Conservation (phyloP, 2,329 filamentous ascomycete species). For the Epichloe sibirici region DNA sequence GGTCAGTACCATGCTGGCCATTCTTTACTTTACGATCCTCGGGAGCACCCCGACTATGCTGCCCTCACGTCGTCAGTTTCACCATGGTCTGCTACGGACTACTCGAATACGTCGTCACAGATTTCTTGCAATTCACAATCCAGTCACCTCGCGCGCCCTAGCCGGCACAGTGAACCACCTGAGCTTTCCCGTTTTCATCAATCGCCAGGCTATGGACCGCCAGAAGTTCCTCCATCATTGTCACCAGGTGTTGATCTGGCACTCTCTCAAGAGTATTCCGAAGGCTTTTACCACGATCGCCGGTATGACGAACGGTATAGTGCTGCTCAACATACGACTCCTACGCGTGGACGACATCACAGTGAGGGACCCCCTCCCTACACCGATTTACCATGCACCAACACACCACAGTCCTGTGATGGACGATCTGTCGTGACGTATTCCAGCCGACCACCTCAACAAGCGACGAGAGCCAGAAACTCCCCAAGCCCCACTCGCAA, state of each 20-base stretch:
- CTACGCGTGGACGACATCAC: conserved; percentile 29
- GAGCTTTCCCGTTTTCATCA: conserved; percentile 22
- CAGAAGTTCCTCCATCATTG: conserved; percentile 42
- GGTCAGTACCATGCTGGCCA: conserved; percentile 14
- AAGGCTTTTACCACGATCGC: conserved; percentile 26
- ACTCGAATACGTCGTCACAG: conserved; percentile 20
- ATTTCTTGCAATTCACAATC: conserved; percentile 15
- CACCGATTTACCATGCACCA: conserved; percentile 17
- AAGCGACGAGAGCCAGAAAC: conserved; percentile 15
- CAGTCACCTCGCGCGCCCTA: conserved; percentile 19
- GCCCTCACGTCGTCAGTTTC: conserved; percentile 15
- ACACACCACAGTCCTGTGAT: conserved; percentile 31
- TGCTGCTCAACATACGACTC: conserved; percentile 24
- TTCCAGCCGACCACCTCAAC: conserved; percentile 19
- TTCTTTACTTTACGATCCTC: conserved; percentile 11
- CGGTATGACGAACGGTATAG: conserved; percentile 30
- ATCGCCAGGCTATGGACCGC: conserved; percentile 27
- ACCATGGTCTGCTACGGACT: conserved; percentile 22
- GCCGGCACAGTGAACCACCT: conserved; percentile 23
- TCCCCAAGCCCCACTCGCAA: conserved; percentile 29
- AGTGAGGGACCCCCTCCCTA: conserved; percentile 18
- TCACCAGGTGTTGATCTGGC: conserved; percentile 48
- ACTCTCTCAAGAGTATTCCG: conserved; percentile 43
- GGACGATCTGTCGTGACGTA: conserved; percentile 29
- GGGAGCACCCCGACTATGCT: conserved; percentile 13